A percentile compares a stretch with the other conserved stretches of the same genome.
Evolutionary conservation across 2,329 filamentous ascomycete species (phyloP).

Genomic region (Calonectria multiphialidica): DNA sequence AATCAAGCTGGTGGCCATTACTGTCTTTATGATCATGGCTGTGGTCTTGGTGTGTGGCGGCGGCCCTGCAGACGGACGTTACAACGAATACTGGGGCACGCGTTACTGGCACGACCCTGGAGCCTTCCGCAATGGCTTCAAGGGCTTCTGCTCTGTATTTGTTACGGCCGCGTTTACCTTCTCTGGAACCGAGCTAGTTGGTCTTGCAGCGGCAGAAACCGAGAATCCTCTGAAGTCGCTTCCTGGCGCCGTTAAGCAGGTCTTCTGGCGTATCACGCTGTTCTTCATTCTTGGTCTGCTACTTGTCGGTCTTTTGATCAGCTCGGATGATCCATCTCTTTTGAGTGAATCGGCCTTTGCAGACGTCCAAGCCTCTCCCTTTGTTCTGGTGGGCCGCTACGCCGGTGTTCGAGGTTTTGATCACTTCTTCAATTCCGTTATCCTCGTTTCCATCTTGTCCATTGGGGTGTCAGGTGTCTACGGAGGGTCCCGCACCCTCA

Average conservation of each 20-base stretch:
- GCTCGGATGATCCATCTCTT: neutral
- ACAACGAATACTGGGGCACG: too few relatives aligned
- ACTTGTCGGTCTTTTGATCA: neutral
- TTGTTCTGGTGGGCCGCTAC: neutral
- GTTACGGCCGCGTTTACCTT: constrained; percentile 33
- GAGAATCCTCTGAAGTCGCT: constrained; percentile 40
- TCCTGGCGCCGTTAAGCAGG: constrained; percentile 39
- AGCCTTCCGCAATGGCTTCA: constrained; percentile 38
- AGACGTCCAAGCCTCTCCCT: neutral
- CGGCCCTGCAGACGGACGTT: neutral
- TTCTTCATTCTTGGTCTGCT: neutral
- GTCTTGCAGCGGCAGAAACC: too few relatives aligned
- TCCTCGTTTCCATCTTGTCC: neutral
- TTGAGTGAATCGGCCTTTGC: neutral
- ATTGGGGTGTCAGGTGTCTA: neutral
- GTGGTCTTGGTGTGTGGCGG: neutral
- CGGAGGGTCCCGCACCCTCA: neutral
- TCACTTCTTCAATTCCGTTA: neutral
- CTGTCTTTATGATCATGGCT: neutral
- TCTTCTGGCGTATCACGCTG: constrained; percentile 37
- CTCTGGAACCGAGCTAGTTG: too few relatives aligned
- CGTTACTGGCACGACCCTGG: constrained; percentile 36
- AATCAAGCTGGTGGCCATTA: neutral
- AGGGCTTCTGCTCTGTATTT: constrained; percentile 38
- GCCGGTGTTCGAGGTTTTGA: neutral